These are phyloP conservation scores for Ogataea dorogensis DNA, from an alignment of 805 yeast genomes.

Conservation along the genomic window DNA sequence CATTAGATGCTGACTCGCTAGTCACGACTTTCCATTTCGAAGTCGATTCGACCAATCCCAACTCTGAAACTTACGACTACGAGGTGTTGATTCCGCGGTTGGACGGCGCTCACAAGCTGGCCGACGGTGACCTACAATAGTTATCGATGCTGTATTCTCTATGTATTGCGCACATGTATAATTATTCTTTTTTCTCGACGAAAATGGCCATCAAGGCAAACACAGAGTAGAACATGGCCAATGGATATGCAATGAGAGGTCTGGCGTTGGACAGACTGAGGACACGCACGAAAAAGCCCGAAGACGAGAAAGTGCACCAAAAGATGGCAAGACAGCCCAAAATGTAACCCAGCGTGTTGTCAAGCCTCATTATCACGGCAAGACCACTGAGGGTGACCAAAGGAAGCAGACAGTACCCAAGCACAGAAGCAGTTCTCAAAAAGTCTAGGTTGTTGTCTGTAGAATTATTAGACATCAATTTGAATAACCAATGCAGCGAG, in stretches of 20 bases:
- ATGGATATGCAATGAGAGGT: slow-evolving; percentile 88
- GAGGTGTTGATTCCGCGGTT: slow-evolving; percentile 66
- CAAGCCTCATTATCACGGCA: slow-evolving; percentile 64
- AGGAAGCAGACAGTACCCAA: slow-evolving; percentile 93
- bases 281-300: slow-evolving; percentile 88
- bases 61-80: slow-evolving; percentile 60
- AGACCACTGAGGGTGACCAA: slow-evolving; percentile 74
- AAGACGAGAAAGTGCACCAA: slow-evolving; percentile 93
- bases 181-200: slow-evolving; percentile 31
- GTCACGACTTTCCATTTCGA: slow-evolving; percentile 76
- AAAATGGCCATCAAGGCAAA: slow-evolving; percentile 96
- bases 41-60: slow-evolving; percentile 45
- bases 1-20: slow-evolving; percentile 54
- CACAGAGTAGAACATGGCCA: slow-evolving; percentile 85
- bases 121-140: slow-evolving; percentile 6
- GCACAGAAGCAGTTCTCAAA: slow-evolving; percentile 78
- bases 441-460: slow-evolving; percentile 43
- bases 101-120: slow-evolving; percentile 11
- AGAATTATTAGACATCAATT: slow-evolving; percentile 72
- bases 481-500: slow-evolving; percentile 79
- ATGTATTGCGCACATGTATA: slow-evolving; percentile 7
- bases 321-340: slow-evolving; percentile 63
- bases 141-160: slow-evolving; percentile 9
- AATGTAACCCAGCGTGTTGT: slow-evolving; percentile 71
- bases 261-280: slow-evolving; percentile 82